A percentile compares a stretch with the other conserved stretches of the same genome.
These are phyloP conservation scores for Botrytis pseudocinerea DNA, from an alignment of 2,329 filamentous ascomycete genomes.

Conservation along the genomic window DNA sequence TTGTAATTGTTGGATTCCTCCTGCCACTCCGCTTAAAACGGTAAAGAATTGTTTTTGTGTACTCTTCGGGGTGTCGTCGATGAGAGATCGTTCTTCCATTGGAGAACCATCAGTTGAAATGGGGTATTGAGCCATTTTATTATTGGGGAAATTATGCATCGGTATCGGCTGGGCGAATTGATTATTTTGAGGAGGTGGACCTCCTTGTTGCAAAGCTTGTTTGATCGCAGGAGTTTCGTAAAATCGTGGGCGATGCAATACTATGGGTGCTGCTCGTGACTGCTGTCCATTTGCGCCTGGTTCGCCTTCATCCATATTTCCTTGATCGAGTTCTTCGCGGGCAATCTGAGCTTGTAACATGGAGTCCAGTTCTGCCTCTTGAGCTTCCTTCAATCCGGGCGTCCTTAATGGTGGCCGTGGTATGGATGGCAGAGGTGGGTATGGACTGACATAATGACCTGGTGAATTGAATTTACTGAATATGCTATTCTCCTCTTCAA, in stretches of 20 bases:
- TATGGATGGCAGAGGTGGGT: constrained; percentile 22
- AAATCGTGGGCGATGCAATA: constrained; percentile 16
- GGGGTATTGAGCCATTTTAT: background rate
- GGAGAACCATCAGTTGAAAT: background rate
- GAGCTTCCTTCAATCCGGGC: constrained; percentile 3
- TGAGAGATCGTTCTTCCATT: constrained; percentile 19
- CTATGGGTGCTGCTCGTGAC: background rate
- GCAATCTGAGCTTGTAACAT: constrained; percentile 32
- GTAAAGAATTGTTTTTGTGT: constrained; percentile 34
- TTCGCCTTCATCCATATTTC: constrained; percentile 16
- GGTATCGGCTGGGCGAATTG: background rate
- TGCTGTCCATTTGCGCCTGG: constrained; percentile 1
- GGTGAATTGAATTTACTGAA: constrained; percentile 17
- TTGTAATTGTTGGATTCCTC: constrained; percentile 34
- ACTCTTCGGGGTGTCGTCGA: constrained; percentile 30
- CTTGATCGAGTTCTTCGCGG: constrained; percentile 25
- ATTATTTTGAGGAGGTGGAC: background rate
- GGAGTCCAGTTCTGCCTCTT: constrained; percentile 28
- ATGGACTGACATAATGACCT: constrained; percentile 26
- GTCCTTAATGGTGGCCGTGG: constrained; percentile 18
- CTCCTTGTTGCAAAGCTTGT: background rate
- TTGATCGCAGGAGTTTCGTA: constrained; percentile 3
- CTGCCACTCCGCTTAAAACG: constrained; percentile 32
- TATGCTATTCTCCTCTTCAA: constrained; percentile 2
- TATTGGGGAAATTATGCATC: background rate